A percentile compares a stretch with the other conserved stretches of the same genome.
These are phyloP conservation scores for Cercospora nicotianae DNA, from an alignment of 2,329 filamentous ascomycete species.

Conservation along the genomic window DNA sequence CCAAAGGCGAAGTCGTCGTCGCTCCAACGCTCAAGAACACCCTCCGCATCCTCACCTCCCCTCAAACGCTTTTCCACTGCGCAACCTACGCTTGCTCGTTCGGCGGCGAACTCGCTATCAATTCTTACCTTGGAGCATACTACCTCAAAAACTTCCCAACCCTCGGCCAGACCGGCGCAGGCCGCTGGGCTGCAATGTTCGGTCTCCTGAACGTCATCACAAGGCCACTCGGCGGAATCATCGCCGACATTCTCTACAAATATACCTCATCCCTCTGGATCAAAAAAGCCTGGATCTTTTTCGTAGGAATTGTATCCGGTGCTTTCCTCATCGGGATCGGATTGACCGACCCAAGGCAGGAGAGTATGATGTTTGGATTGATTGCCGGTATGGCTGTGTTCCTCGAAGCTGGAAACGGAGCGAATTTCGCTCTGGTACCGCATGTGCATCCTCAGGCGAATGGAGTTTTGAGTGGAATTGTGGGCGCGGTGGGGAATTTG, in stretches of 20 bases:
- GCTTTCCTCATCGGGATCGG: constrained; percentile 63
- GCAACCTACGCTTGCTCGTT: constrained; percentile 61
- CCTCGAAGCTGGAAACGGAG: constrained; percentile 79
- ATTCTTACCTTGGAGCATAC: constrained; percentile 60
- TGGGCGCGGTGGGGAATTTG: constrained; percentile 77
- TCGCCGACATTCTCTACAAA: constrained; percentile 58
- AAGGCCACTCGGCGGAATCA: constrained; percentile 64
- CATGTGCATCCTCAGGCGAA: constrained; percentile 83
- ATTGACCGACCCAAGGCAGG: constrained; percentile 58
- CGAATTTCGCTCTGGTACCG: constrained; percentile 81
- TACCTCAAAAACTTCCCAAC: constrained; percentile 56
- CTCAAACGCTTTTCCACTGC: constrained; percentile 54
- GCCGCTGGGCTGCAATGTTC: constrained; percentile 69
- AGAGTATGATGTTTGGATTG: constrained; percentile 71
- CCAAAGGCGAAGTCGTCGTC: constrained; percentile 60
- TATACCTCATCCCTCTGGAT: constrained; percentile 56
- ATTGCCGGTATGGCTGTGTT: constrained; percentile 77
- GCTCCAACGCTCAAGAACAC: constrained; percentile 62
- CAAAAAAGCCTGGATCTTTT: constrained; percentile 63
- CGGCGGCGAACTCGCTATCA: constrained; percentile 60
- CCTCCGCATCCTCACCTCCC: constrained; percentile 62
- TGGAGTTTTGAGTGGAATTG: constrained; percentile 72
- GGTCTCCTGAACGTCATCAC: constrained; percentile 70
- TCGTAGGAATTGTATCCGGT: constrained; percentile 57
- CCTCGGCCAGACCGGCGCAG: constrained; percentile 41